Percentiles rank a stretch among this genome's conserved stretches.
Evolutionary conservation across 2,329 filamentous ascomycete genomes (phyloP).

Genomic region (Talaromyces marneffei): DNA sequence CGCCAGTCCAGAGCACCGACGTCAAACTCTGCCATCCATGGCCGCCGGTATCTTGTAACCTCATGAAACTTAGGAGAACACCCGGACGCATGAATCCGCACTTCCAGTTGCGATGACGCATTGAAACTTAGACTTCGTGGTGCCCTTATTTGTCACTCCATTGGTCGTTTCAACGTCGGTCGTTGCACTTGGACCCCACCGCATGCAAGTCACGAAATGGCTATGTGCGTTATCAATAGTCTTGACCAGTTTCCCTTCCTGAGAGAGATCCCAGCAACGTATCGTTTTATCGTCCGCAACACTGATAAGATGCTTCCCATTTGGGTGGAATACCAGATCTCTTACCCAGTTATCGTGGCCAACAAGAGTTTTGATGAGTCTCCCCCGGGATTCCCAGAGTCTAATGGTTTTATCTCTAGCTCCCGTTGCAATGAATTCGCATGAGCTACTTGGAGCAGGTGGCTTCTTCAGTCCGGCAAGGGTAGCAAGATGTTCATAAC

Average conservation of each 20-base stretch:
- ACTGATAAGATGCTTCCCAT: slow-evolving; percentile 81
- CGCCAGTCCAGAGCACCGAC: no score
- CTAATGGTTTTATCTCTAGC: slow-evolving; percentile 85
- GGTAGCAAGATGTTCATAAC: slow-evolving; percentile 67
- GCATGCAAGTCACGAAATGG: slow-evolving; percentile 78
- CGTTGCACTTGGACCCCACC: slow-evolving; percentile 75
- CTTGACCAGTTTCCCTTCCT: slow-evolving; percentile 86
- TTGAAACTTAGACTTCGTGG: slow-evolving; percentile 54
- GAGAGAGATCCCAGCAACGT: slow-evolving; percentile 85
- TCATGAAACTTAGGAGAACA: slow-evolving; percentile 54
- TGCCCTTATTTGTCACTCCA: slow-evolving; percentile 50
- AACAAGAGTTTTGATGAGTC: slow-evolving; percentile 72
- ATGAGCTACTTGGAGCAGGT: slow-evolving; percentile 65
- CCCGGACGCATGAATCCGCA: slow-evolving; percentile 71
- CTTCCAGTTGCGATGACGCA: slow-evolving; percentile 84
- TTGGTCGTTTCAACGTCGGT: slow-evolving; percentile 37
- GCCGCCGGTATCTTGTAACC: neutral
- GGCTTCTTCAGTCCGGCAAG: slow-evolving; percentile 79
- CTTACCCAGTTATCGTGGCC: slow-evolving; percentile 96
- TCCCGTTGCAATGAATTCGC: slow-evolving; percentile 85
- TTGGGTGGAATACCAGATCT: slow-evolving; percentile 78
- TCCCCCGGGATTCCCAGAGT: slow-evolving; percentile 80
- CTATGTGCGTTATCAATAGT: slow-evolving; percentile 70
- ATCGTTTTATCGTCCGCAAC: slow-evolving; percentile 86
- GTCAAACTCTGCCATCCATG: no score